Evolutionary conservation across 495 filamentous ascomycete genomes (phyloP).

Genomic region (Parmelia sp.): DNA sequence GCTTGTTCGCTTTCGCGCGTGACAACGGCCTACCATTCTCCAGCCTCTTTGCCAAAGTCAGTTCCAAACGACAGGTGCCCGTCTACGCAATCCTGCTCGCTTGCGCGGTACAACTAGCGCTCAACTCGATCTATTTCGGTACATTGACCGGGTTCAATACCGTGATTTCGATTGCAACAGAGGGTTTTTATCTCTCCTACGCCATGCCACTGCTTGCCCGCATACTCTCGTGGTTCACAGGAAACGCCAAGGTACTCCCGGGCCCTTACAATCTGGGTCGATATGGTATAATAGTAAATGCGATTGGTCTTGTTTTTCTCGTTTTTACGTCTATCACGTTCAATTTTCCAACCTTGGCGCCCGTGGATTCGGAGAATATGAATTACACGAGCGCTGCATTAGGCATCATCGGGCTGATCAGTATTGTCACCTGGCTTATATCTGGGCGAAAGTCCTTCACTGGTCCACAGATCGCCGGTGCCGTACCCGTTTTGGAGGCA

Average conservation of each 20-base stretch:
- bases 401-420: conserved; percentile 48
- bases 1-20: conserved; percentile 43
- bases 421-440: conserved; percentile 47
- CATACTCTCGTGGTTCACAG: conserved; percentile 43
- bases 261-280: conserved; percentile 38
- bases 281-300: conserved; percentile 37
- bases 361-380: conserved; percentile 49
- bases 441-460: conserved; percentile 47
- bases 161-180: conserved; percentile 49
- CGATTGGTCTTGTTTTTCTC: conserved; percentile 47
- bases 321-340: conserved; percentile 51
- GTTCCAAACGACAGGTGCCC: conserved; percentile 39
- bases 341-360: conserved; percentile 48
- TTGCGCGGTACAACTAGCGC: conserved; percentile 45
- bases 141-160: conserved; percentile 53
- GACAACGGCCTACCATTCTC: conserved; percentile 46
- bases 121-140: conserved; percentile 53
- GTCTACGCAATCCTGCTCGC: conserved; percentile 47
- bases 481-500: conserved; percentile 10
- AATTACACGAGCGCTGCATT: conserved; percentile 54
- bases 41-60: conserved; percentile 38
- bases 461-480: conserved; percentile 36
- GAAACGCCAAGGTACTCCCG: conserved; percentile 35
- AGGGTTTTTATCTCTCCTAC: conserved; percentile 56
- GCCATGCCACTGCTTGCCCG: conserved; percentile 49